Evolutionary conservation across 177 flowering plant genomes (phyloP), one percentile per base, ranked within the genome.

Genomic region (Tripterygium wilfordii): DNA sequence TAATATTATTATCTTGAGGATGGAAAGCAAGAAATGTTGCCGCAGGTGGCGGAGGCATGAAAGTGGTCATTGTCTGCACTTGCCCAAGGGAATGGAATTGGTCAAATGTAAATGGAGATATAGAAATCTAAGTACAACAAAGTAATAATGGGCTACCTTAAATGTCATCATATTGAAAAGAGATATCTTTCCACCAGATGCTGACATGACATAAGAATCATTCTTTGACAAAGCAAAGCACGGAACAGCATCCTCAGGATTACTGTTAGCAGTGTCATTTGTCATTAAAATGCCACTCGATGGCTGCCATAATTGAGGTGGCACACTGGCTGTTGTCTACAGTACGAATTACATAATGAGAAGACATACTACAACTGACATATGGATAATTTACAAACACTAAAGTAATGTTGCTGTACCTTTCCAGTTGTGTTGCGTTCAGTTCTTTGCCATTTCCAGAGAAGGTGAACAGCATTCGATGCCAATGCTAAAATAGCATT

Each of bases 31-130:
- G 86, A 73, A 85, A 92, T 13, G 99, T 92, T 47, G 97, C 99
- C 26, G 97, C 96, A 31, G 99, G 99, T 32, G 99, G 97, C 14
- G 99, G 99, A 22, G 95, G 85, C 99, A 92, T 92, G 70, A 89
- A 88, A 23, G 94, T 84, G 12, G 99, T 83, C 99, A 92, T 88
- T 42, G 92, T 89, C 99, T 92, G 80, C 61, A 56, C 6, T 48
- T 58, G 47, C 18, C 51, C 41, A 47, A 42, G 42, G 63, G 39
- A 58, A 19, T 21, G 23, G 30, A 35, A 20, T 20, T 42, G 17
- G 38, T 39, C 10, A 6, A 36, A 42, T 31, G 21, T 40, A 60
- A 45, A 42, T 36, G n/a, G n/a, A n/a, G n/a, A n/a, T n/a, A 14
- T 19, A 16, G n/a, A 31, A 42, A 0, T 29, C 1, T 38, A 15